phyloP scores from a whole-genome alignment of 2,329 filamentous ascomycete species.

The Phaeosphaeriaceae sp. region DNA sequence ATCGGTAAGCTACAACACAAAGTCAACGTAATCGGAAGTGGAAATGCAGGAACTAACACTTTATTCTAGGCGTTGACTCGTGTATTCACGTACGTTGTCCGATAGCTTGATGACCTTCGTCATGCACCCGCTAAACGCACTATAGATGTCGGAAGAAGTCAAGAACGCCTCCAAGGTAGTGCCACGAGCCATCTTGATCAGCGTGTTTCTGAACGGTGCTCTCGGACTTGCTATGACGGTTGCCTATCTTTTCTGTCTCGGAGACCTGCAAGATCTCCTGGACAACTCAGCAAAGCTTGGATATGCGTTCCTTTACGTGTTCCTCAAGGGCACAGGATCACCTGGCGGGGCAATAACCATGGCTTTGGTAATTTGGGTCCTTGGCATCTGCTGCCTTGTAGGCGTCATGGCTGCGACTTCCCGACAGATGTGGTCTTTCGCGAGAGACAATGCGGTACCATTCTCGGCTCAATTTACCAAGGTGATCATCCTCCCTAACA shows the following conservation, averaged over 20 bases:
- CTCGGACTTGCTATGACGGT: slow-evolving; percentile 45
- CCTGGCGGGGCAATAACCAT: slow-evolving; percentile 54
- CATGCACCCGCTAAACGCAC: neutral
- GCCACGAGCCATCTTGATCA: slow-evolving; percentile 47
- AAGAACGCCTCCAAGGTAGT: slow-evolving; percentile 35
- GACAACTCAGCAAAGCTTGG: slow-evolving; percentile 50
- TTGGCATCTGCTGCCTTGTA: slow-evolving; percentile 44
- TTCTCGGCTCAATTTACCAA: too few relatives aligned
- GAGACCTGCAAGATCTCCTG: slow-evolving; percentile 40
- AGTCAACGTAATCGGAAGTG: too few relatives aligned
- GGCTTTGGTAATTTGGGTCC: slow-evolving; percentile 36
- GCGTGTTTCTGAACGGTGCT: slow-evolving; percentile 47
- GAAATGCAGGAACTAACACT: too few relatives aligned
- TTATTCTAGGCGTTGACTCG: too few relatives aligned
- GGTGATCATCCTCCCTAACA: too few relatives aligned
- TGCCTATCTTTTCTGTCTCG: slow-evolving; percentile 39
- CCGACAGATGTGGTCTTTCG: slow-evolving; percentile 50
- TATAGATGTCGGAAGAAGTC: slow-evolving; percentile 36
- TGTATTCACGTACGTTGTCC: too few relatives aligned
- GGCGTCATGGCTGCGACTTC: slow-evolving; percentile 47
- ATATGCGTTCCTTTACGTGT: slow-evolving; percentile 52
- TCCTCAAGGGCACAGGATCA: slow-evolving; percentile 41
- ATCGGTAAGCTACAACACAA: too few relatives aligned
- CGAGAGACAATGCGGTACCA: slow-evolving; percentile 51
- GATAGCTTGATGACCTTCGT: too few relatives aligned